Conservation (phyloP, 768 basidiomycete genomes). For the Leccinellum luteum region DNA sequence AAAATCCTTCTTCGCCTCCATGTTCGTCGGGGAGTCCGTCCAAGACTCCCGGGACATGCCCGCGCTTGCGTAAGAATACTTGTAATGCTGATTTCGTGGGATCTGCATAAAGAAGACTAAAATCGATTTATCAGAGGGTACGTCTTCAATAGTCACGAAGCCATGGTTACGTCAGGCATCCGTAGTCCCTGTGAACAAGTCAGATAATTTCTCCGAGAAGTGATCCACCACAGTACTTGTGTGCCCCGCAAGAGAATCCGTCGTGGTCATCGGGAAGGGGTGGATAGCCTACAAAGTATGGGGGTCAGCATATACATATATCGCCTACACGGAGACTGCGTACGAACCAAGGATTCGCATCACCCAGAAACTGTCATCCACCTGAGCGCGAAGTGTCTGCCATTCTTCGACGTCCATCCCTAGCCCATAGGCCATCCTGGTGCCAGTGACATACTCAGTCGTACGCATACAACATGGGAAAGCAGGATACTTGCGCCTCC, state of each 20-base stretch:
- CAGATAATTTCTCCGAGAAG: background rate
- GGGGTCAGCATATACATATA: background rate
- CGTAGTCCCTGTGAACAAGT: slow-evolving; percentile 66
- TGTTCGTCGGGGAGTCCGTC: slow-evolving; percentile 48
- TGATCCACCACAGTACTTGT: slow-evolving; percentile 56
- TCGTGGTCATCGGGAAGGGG: slow-evolving; percentile 76
- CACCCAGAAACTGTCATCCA: slow-evolving; percentile 88
- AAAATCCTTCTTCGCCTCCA: slow-evolving; percentile 57
- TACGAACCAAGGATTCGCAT: slow-evolving; percentile 75
- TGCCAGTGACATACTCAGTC: background rate
- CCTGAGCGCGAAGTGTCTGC: slow-evolving; percentile 59
- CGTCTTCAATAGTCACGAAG: background rate
- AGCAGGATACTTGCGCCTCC: slow-evolving; percentile 62
- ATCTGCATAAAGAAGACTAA: slow-evolving; percentile 86
- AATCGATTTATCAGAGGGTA: slow-evolving; percentile 9
- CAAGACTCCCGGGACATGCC: slow-evolving; percentile 26
- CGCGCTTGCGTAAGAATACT: slow-evolving; percentile 61
- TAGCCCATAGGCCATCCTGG: slow-evolving; percentile 79
- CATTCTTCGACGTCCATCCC: slow-evolving; percentile 73
- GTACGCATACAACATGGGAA: background rate
- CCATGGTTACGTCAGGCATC: slow-evolving; percentile 71
- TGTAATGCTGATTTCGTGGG: slow-evolving; percentile 78
- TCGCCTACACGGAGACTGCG: background rate
- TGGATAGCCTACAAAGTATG: slow-evolving; percentile 66
- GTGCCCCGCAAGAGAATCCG: slow-evolving; percentile 87